Conservation (phyloP, 73 alveolate species). For the Tetrahymena malaccensis region DNA sequence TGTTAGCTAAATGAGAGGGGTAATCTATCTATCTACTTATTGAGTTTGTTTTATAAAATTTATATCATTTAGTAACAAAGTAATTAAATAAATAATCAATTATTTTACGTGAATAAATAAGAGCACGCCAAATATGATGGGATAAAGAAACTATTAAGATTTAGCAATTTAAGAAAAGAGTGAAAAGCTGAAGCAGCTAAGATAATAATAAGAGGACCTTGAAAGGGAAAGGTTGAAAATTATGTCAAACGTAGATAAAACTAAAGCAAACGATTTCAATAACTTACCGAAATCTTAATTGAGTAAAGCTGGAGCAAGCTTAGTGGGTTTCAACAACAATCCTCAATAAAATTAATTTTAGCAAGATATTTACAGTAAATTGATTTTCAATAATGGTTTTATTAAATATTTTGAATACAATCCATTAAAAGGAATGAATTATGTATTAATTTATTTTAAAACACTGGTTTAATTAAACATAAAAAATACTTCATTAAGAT, state of each 20-base stretch:
- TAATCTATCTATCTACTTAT: neutral
- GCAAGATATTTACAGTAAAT: neutral
- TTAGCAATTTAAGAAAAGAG: neutral
- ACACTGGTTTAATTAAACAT: neutral
- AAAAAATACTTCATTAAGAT: too few species aligned
- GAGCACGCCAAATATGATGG: conserved; percentile 14
- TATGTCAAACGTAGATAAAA: conserved; percentile 17
- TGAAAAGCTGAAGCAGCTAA: neutral
- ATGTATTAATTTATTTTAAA: neutral
- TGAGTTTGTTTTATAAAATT: neutral
- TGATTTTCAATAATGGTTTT: too few species aligned
- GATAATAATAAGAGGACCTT: conserved; percentile 6
- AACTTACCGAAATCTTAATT: neutral
- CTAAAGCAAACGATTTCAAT: neutral
- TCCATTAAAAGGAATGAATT: too few species aligned
- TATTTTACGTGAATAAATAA: neutral
- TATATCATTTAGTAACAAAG: neutral
- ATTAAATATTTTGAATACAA: too few species aligned
- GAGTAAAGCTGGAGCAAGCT: neutral
- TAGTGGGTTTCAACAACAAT: neutral
- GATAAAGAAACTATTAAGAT: neutral
- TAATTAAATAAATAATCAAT: neutral
- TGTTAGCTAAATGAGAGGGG: conserved; percentile 23
- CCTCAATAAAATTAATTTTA: neutral
- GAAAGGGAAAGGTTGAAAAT: conserved; percentile 22